Conservation (phyloP, 805 yeast genomes). For the Yamadazyma laniorum region DNA sequence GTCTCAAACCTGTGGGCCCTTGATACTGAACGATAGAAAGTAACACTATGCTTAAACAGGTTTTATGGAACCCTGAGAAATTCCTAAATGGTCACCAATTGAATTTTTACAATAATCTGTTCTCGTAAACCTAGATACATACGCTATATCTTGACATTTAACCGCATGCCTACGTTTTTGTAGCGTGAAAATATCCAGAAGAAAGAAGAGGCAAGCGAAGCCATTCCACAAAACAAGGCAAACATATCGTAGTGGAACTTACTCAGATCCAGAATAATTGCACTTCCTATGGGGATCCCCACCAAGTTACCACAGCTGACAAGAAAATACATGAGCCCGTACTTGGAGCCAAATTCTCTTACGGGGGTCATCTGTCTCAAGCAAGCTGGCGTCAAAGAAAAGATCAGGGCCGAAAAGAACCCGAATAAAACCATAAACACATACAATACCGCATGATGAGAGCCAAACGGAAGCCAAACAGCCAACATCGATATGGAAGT, state of each 20-base stretch:
- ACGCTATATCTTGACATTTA: constrained; percentile 24
- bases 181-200: constrained; percentile 33
- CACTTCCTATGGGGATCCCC: constrained; percentile 37
- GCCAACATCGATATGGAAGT: constrained; percentile 48
- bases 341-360: constrained; percentile 63
- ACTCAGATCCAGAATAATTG: constrained; percentile 34
- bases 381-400: constrained; percentile 67
- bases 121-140: no score
- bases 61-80: no score
- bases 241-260: constrained; percentile 28
- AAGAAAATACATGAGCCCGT: constrained; percentile 63
- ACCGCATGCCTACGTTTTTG: constrained; percentile 27
- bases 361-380: constrained; percentile 65
- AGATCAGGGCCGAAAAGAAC: constrained; percentile 57
- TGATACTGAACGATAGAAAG: no score
- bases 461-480: constrained; percentile 70
- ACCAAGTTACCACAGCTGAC: constrained; percentile 44
- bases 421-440: constrained; percentile 57
- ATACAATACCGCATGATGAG: constrained; percentile 40
- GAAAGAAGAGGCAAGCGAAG: constrained; percentile 24
- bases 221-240: constrained; percentile 31
- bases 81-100: no score
- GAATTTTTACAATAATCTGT: no score
- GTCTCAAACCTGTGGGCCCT: no score
- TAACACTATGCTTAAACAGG: no score